Conservation (phyloP, 305 asterid species). For the Rubia balearica region DNA sequence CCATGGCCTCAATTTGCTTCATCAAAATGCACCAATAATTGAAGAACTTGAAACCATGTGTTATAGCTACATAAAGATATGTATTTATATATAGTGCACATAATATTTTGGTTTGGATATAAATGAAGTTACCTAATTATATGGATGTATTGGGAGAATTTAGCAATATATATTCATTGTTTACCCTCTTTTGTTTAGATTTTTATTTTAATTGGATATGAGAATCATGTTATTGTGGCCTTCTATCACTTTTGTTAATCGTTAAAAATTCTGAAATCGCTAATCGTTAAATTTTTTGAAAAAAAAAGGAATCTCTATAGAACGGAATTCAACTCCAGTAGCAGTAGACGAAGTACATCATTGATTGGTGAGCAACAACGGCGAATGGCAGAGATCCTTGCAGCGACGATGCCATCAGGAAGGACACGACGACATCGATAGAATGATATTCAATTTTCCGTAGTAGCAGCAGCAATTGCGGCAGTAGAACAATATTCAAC, state of each 20-base stretch:
- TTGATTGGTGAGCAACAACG: no score
- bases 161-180: background rate
- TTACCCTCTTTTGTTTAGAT: background rate
- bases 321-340: no score
- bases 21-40: conserved; percentile 9
- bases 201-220: background rate
- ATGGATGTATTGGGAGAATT: conserved; percentile 4
- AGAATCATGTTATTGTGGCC: conserved; percentile 3
- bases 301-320: no score
- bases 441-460: no score
- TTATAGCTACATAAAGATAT: background rate
- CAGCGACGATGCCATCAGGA: no score
- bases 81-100: conserved; percentile 10
- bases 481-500: no score
- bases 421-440: no score
- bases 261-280: no score
- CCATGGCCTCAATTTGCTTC: background rate
- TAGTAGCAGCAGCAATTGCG: no score
- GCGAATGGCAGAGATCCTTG: no score
- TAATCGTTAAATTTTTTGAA: no score
- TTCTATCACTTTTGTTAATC: background rate
- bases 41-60: background rate
- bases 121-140: conserved; percentile 2
- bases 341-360: no score
- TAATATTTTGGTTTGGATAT: conserved; percentile 6